A percentile compares a stretch with the other conserved stretches of the same genome.
Evolutionary conservation across 2,329 filamentous ascomycete species (phyloP).

Genomic region (Venturia oleaginea): DNA sequence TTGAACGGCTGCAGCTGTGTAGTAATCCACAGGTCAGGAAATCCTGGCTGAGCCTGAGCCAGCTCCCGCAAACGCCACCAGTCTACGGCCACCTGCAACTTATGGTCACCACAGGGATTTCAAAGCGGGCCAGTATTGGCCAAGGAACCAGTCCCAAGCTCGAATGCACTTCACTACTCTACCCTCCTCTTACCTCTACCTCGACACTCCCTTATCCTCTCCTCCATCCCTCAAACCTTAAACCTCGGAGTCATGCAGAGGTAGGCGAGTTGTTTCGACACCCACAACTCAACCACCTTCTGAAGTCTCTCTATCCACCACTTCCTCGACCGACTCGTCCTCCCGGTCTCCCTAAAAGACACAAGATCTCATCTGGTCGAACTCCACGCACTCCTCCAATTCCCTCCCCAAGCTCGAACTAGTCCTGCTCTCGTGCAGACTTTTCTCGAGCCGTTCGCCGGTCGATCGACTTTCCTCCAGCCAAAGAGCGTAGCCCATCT

Average conservation of each 20-base stretch:
- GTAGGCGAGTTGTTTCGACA: conserved; percentile 1
- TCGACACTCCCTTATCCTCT: neutral
- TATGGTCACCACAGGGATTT: neutral
- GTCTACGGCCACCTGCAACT: neutral
- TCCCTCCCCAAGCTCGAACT: neutral
- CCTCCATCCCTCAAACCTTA: neutral
- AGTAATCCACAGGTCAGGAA: conserved; percentile 5
- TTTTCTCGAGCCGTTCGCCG: conserved; percentile 9
- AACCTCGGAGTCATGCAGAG: conserved; percentile 7
- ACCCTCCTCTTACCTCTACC: neutral
- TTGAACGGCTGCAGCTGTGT: no score
- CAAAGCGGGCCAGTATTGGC: conserved; percentile 6
- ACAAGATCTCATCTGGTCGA: neutral
- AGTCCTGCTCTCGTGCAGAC: neutral
- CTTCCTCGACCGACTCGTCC: neutral
- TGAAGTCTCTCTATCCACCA: neutral
- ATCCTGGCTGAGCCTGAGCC: neutral
- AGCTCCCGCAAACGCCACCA: neutral
- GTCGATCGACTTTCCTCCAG: conserved; percentile 2
- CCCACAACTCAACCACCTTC: conserved; percentile 5
- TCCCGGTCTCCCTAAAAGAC: neutral
- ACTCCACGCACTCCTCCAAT: neutral
- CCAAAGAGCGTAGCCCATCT: neutral
- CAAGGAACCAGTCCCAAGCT: conserved; percentile 6
- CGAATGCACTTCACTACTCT: neutral